These are phyloP conservation scores for Xylariaceae sp. DNA, from an alignment of 2,329 filamentous ascomycete species.

Conservation along the genomic window DNA sequence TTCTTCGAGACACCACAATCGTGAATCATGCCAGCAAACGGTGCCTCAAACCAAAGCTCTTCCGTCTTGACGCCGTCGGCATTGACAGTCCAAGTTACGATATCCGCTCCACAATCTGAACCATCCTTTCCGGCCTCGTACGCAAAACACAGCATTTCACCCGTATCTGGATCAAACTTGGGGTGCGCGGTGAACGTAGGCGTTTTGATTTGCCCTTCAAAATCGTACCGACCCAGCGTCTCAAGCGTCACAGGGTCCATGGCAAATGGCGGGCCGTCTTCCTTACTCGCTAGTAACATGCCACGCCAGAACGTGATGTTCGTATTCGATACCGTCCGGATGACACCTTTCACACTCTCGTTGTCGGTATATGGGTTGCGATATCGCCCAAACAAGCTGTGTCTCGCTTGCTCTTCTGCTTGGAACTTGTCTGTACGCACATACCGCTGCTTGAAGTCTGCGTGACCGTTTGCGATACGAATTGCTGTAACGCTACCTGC, in stretches of 20 bases:
- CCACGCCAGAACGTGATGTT: slow-evolving; percentile 58
- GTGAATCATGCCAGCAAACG: slow-evolving; percentile 51
- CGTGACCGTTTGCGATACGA: slow-evolving; percentile 36
- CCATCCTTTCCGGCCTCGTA: slow-evolving; percentile 45
- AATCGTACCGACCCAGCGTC: slow-evolving; percentile 48
- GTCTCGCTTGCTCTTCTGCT: slow-evolving; percentile 27
- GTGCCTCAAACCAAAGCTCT: slow-evolving; percentile 46
- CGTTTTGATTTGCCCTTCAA: slow-evolving; percentile 45
- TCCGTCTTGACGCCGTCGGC: slow-evolving; percentile 40
- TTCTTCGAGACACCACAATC: slow-evolving; percentile 46
- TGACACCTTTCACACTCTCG: slow-evolving; percentile 50
- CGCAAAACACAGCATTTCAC: slow-evolving; percentile 50
- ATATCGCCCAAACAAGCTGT: slow-evolving; percentile 49
- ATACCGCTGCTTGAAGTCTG: slow-evolving; percentile 41
- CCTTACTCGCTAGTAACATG: slow-evolving; percentile 52
- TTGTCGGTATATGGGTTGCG: slow-evolving; percentile 55
- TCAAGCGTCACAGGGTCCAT: slow-evolving; percentile 48
- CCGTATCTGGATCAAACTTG: slow-evolving; percentile 48
- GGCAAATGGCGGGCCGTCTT: slow-evolving; percentile 49
- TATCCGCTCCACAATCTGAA: slow-evolving; percentile 39
- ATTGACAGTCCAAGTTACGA: slow-evolving; percentile 45
- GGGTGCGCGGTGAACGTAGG: slow-evolving; percentile 51
- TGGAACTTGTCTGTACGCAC: slow-evolving; percentile 38
- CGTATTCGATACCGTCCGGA: slow-evolving; percentile 55
- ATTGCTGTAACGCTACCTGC: slow-evolving; percentile 39